Base-by-base conservation (phyloP, 441 rosid species). In the Erodium trifolium region DNA sequence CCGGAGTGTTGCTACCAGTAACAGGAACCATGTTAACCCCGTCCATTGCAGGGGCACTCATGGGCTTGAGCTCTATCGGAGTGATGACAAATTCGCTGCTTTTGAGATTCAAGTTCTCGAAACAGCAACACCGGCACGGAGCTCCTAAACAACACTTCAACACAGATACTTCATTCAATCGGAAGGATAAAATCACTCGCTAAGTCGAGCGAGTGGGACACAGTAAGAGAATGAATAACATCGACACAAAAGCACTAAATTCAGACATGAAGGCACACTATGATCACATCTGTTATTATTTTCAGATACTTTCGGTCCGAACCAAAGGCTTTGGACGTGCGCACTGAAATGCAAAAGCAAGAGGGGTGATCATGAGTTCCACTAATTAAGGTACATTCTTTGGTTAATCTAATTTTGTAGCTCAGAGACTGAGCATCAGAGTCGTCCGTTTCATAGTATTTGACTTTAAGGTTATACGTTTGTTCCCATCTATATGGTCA, bases 31-130 rank as follows among this genome's bases (percentile, higher is more conserved):
- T 89, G 76, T 82, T 94, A 74, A 94, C 96, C 65, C 99, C 99
- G 67, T 91, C 96, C 49, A 94, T 94, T 51, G 96, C 99, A 0
- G 96, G 99, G 70, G 99, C 90, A 51, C 96, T 91, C 8, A 94
- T 94, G 97, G 97, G 99, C 68, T 80, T 94, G 70, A 94, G 97
- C 80, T 94, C 99, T 17, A 76, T 94, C 0, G 96, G 97, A 8
- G 99, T 91, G 77, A 88, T 90, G 97, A 76, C 96, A 63, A 91
- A 94, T 72, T 91, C 97, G 3, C 76, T 94, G 82, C 86, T 90
- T 67, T 73, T 91, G 75, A 84, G 93, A 73, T 73, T 87, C 49
- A 88, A 76, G 79, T 87, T 88, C 77, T 82, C 86, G 0, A 82
- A 81, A 76, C 86, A 81, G 59, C 76, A 67, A 53, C 78, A 67